phyloP scores from a whole-genome alignment of 768 basidiomycete genomes.

The Suillus spraguei region DNA sequence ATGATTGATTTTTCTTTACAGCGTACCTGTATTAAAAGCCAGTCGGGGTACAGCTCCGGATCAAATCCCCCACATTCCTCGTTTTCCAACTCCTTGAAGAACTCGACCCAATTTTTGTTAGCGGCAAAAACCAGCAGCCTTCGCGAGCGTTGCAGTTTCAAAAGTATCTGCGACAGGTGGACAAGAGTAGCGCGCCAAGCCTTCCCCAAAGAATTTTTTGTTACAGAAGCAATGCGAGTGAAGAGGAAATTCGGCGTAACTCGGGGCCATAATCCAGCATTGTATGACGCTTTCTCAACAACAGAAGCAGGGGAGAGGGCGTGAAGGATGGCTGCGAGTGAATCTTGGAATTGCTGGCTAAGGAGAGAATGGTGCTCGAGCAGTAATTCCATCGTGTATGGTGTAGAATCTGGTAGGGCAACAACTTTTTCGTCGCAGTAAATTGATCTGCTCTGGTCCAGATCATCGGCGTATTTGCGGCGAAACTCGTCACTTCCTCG shows the following conservation, averaged over 20 bases:
- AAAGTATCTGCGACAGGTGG: slow-evolving; percentile 25
- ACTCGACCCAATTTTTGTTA: slow-evolving; percentile 13
- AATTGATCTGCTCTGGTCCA: slow-evolving; percentile 8
- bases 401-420: background rate
- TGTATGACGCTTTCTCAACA: background rate
- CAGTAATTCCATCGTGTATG: background rate
- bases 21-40: slow-evolving; percentile 19
- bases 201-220: slow-evolving; percentile 7
- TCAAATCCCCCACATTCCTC: slow-evolving; percentile 9
- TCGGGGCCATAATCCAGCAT: slow-evolving; percentile 35
- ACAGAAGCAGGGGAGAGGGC: background rate
- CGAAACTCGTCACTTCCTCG: slow-evolving; percentile 12
- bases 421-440: background rate
- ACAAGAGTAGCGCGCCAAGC: slow-evolving; percentile 31
- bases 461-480: slow-evolving; percentile 16
- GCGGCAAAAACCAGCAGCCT: slow-evolving; percentile 28
- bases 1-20: background rate
- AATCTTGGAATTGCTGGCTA: background rate
- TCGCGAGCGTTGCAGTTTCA: slow-evolving; percentile 35
- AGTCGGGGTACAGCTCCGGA: slow-evolving; percentile 4
- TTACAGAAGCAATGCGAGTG: slow-evolving; percentile 21
- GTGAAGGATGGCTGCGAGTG: background rate
- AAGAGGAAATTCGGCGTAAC: slow-evolving; percentile 31
- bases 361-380: background rate
- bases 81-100: slow-evolving; percentile 14